These are phyloP conservation scores for Epichloe glyceriae DNA, from an alignment of 2,329 filamentous ascomycete species.

Conservation along the genomic window DNA sequence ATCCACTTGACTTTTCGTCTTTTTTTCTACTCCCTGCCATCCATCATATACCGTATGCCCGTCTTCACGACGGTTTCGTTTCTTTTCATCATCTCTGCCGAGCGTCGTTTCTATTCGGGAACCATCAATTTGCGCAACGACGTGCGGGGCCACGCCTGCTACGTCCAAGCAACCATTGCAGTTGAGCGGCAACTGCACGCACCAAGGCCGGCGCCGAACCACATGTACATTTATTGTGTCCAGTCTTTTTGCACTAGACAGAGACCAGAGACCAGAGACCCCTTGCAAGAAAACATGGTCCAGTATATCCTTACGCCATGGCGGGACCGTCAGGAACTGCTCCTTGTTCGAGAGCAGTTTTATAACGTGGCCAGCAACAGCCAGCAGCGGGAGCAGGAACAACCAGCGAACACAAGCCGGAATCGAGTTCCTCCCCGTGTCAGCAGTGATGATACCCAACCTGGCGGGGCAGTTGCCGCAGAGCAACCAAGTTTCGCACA, in stretches of 20 bases:
- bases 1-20: neutral
- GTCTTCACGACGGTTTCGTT: too few species aligned
- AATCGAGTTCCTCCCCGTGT: neutral
- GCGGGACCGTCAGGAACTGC: slow-evolving; percentile 52
- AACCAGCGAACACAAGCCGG: neutral
- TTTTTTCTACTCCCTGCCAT: neutral
- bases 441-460: neutral
- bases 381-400: slow-evolving; percentile 4
- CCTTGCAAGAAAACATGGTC: slow-evolving; percentile 34
- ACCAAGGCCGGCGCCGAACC: too few species aligned
- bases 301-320: slow-evolving; percentile 64
- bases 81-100: too few species aligned
- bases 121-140: too few species aligned
- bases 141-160: too few species aligned
- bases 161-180: too few species aligned
- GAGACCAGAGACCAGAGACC: neutral
- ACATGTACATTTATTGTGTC: too few species aligned
- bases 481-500: neutral
- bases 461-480: neutral
- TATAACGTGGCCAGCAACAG: slow-evolving; percentile 27
- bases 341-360: slow-evolving; percentile 51
- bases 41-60: neutral
- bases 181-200: too few species aligned
- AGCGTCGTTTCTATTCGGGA: too few species aligned
- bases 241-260: neutral